These are phyloP conservation scores for Eucalyptus rudis DNA, from an alignment of 345 rosid species.

Conservation along the genomic window DNA sequence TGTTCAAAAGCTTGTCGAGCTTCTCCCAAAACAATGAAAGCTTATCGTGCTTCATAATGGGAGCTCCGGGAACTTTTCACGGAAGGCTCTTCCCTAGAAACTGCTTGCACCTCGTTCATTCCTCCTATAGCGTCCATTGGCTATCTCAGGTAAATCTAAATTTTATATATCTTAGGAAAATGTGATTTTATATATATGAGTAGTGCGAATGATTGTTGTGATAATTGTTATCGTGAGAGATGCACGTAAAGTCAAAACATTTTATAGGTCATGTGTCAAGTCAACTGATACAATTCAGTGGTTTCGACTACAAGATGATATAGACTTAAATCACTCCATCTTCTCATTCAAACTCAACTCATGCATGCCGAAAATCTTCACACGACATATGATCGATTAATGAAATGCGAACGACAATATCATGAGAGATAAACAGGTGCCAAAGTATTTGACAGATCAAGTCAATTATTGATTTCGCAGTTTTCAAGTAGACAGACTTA, in stretches of 20 bases:
- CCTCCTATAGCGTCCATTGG: slow-evolving; percentile 10
- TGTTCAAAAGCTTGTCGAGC: background rate
- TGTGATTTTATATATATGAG: background rate
- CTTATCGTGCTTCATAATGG: background rate
- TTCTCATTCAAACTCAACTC: background rate
- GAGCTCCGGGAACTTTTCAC: slow-evolving; percentile 9
- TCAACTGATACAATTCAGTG: background rate
- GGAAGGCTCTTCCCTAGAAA: slow-evolving; percentile 3
- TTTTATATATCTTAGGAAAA: slow-evolving; percentile 1
- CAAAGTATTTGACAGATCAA: background rate
- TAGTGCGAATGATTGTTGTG: background rate
- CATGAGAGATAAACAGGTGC: background rate
- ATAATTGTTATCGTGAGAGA: background rate
- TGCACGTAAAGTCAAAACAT: background rate
- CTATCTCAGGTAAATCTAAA: slow-evolving; percentile 4
- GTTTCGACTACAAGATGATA: background rate
- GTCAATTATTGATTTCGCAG: background rate
- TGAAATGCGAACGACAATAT: background rate
- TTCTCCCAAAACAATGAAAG: background rate
- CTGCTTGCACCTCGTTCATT: slow-evolving; percentile 3
- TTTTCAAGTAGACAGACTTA: background rate
- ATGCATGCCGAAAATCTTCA: background rate
- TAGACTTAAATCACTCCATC: background rate
- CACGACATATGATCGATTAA: background rate
- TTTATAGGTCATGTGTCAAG: background rate